Conservation (phyloP, 169 alveolate genomes). For the Plasmodium falciparum region DNA sequence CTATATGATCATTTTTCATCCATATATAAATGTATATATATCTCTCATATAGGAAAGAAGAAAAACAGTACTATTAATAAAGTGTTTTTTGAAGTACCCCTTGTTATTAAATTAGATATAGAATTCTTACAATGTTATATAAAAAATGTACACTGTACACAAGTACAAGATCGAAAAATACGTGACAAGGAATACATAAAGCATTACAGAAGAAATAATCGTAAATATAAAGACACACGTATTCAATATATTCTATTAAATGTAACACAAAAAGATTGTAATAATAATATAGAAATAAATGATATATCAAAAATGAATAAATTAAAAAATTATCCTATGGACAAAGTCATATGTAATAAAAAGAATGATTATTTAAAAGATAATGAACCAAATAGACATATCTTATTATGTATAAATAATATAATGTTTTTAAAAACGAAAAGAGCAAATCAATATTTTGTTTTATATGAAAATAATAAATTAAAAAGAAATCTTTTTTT, state of each 20-base stretch:
- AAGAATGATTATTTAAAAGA: no score
- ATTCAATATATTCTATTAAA: no score
- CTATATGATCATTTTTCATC: constrained; percentile 8
- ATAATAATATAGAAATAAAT: background rate
- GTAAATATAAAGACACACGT: no score
- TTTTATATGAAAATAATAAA: background rate
- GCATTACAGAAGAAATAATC: background rate
- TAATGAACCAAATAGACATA: background rate
- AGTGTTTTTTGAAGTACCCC: constrained; percentile 18
- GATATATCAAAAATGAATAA: background rate
- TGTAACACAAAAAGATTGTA: no score
- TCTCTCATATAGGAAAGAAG: constrained; percentile 33
- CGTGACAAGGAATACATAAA: background rate
- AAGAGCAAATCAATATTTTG: background rate
- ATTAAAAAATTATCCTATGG: background rate
- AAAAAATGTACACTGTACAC: constrained; percentile 1
- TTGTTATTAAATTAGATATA: background rate
- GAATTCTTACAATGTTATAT: background rate
- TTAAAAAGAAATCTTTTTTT: background rate
- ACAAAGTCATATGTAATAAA: background rate
- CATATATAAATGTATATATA: constrained; percentile 12
- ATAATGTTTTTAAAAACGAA: background rate
- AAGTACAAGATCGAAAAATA: background rate
- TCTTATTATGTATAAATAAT: constrained; percentile 25
- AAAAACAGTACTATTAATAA: constrained; percentile 15